A percentile compares a stretch with the other conserved stretches of the same genome.
Evolutionary conservation across 2,329 filamentous ascomycete species (phyloP).

Genomic region (Aschersonia sp.): DNA sequence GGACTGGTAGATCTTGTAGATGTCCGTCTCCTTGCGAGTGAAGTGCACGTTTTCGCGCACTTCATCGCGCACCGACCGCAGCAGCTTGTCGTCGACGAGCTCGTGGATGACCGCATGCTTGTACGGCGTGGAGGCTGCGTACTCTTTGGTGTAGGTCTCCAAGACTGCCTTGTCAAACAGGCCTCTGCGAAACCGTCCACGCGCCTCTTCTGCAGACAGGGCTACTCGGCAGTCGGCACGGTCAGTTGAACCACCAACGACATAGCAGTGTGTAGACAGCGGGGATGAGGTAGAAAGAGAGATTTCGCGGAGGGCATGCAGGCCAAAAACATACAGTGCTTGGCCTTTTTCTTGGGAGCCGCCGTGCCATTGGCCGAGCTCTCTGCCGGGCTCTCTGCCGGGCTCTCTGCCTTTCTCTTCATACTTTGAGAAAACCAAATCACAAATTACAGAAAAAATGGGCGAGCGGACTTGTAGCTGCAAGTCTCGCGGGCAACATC

Average conservation of each 20-base stretch:
- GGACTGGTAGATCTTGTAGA: slow-evolving; percentile 98
- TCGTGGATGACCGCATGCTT: slow-evolving; percentile 81
- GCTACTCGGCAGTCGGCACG: slow-evolving; percentile 16
- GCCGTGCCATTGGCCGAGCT: slow-evolving; percentile 34
- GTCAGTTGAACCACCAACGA: not conserved
- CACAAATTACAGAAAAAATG: not conserved
- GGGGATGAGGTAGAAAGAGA: not conserved
- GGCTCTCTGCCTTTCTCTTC: slow-evolving; percentile 45
- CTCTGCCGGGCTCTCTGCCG: slow-evolving; percentile 36
- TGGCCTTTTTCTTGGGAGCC: slow-evolving; percentile 27
- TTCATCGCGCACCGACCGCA: slow-evolving; percentile 77
- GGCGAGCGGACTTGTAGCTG: not conserved
- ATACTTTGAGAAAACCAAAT: slow-evolving; percentile 14
- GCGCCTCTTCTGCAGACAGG: slow-evolving; percentile 32
- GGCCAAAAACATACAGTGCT: not conserved
- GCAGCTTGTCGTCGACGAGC: slow-evolving; percentile 65
- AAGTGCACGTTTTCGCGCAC: slow-evolving; percentile 86
- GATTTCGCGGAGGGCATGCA: not conserved
- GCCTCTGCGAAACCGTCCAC: slow-evolving; percentile 46
- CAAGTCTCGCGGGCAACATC: not conserved
- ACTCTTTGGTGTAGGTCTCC: slow-evolving; percentile 43
- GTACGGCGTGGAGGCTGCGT: slow-evolving; percentile 57
- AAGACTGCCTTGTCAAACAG: slow-evolving; percentile 49
- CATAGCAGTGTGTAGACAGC: too few species aligned
- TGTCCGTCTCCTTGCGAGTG: slow-evolving; percentile 97